These are phyloP conservation scores for Cetradonia linearis DNA, from an alignment of 495 filamentous ascomycete species.

Conservation along the genomic window DNA sequence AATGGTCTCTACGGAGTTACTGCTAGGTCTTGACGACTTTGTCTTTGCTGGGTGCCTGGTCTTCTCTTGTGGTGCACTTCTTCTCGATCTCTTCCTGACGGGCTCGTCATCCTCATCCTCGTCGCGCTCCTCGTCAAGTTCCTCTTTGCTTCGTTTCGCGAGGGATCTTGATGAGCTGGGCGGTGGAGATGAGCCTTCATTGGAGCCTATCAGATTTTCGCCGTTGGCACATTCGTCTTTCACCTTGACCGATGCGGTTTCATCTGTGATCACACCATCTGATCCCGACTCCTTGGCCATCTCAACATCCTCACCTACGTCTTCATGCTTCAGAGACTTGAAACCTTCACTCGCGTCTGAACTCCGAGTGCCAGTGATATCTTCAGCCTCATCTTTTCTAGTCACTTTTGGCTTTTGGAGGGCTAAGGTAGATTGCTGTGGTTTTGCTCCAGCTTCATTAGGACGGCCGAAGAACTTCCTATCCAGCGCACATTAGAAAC, in stretches of 20 bases:
- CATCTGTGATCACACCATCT: not conserved
- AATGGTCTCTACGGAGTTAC: not conserved
- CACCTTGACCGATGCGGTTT: not conserved
- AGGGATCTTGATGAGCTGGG: constrained; percentile 4
- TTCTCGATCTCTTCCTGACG: constrained; percentile 47
- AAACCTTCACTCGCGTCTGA: not conserved
- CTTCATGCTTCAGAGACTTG: not conserved
- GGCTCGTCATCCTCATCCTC: constrained; percentile 34
- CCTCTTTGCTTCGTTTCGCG: constrained; percentile 16
- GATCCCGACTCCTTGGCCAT: not conserved
- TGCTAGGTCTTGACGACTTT: not conserved
- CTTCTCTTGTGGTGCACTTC: constrained; percentile 35
- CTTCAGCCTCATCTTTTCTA: not conserved
- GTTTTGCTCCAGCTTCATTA: constrained; percentile 14
- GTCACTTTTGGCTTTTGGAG: constrained; percentile 17
- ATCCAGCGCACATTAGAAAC: constrained; percentile 4
- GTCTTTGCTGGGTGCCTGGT: not conserved
- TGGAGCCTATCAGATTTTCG: not conserved
- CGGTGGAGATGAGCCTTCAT: not conserved
- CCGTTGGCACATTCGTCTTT: constrained; percentile 6
- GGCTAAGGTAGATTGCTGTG: constrained; percentile 25
- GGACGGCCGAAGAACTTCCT: constrained; percentile 26
- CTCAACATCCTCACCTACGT: constrained; percentile 2
- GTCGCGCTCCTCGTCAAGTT: constrained; percentile 33
- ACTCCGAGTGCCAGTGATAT: not conserved